phyloP scores from a whole-genome alignment of 2,329 filamentous ascomycete species.

The Sporothrix globosa region DNA sequence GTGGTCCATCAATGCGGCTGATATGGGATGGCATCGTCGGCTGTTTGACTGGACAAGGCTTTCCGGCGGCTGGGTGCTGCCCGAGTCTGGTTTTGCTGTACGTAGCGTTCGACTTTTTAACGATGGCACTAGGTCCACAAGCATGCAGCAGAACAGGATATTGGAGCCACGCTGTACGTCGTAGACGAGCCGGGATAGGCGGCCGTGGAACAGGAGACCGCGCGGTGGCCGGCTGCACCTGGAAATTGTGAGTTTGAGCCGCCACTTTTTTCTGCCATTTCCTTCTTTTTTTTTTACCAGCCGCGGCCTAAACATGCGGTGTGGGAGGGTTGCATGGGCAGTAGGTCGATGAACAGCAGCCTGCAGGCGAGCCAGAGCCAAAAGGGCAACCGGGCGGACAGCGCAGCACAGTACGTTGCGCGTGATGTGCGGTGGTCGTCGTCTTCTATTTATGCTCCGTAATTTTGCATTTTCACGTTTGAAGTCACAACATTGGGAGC shows the following conservation, averaged over 20 bases:
- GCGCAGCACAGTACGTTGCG: not conserved
- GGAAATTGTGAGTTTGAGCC: not conserved
- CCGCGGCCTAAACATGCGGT: slow-evolving; percentile 32
- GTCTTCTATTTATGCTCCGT: not conserved
- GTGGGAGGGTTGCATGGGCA: slow-evolving; percentile 31
- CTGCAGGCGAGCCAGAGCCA: slow-evolving; percentile 23
- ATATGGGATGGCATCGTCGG: not conserved
- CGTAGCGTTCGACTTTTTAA: not conserved
- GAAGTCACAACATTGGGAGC: not conserved
- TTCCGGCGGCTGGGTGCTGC: not conserved
- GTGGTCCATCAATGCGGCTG: slow-evolving; percentile 27
- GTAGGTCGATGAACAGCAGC: slow-evolving; percentile 1
- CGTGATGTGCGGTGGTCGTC: not conserved
- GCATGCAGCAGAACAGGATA: too few species aligned
- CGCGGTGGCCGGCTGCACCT: not conserved
- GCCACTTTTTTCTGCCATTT: not conserved
- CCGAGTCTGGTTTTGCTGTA: not conserved
- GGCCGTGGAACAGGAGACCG: not conserved
- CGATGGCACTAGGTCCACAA: too few species aligned
- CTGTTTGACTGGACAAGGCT: slow-evolving; percentile 2
- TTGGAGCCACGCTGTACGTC: slow-evolving; percentile 14
- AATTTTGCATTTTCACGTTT: not conserved
- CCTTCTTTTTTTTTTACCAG: not conserved
- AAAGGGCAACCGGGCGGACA: slow-evolving; percentile 23
- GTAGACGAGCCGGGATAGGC: not conserved